Conservation (phyloP, 441 rosid species). For the Rhodomyrtus psidioides region DNA sequence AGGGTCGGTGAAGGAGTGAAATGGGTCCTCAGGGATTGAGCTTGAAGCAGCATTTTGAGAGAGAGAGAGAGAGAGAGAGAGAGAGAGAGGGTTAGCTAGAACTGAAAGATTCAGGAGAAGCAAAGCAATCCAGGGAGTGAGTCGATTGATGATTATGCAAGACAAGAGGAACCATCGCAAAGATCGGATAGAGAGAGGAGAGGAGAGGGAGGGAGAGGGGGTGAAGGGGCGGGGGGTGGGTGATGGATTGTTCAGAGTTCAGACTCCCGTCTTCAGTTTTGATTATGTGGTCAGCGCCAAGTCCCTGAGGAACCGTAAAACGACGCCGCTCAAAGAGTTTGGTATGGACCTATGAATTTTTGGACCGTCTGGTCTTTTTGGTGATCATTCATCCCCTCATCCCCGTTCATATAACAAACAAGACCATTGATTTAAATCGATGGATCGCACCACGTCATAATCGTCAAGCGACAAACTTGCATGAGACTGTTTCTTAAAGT, state of each 20-base stretch:
- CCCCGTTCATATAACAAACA: not conserved
- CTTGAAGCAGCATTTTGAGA: constrained; percentile 43
- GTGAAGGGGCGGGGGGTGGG: not conserved
- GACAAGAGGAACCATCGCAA: not conserved
- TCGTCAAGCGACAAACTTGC: not conserved
- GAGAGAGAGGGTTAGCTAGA: not conserved
- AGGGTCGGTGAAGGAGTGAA: constrained; percentile 23
- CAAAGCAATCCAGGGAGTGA: not conserved
- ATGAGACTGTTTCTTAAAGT: not conserved
- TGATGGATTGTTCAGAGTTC: not conserved
- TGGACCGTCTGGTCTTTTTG: not conserved
- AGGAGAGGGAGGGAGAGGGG: not conserved
- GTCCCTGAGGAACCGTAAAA: not conserved
- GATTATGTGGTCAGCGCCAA: not conserved
- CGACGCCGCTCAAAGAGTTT: not conserved
- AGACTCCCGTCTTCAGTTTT: not conserved
- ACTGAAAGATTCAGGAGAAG: not conserved
- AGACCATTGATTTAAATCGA: not conserved
- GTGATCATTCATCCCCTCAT: not conserved
- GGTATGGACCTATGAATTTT: not conserved
- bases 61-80: not conserved
- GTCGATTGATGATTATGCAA: not conserved
- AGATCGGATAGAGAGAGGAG: not conserved
- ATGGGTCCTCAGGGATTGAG: constrained; percentile 38
- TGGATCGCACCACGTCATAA: not conserved